phyloP scores from a whole-genome alignment of 129 eudicot genomes.

The Calendula officinalis region DNA sequence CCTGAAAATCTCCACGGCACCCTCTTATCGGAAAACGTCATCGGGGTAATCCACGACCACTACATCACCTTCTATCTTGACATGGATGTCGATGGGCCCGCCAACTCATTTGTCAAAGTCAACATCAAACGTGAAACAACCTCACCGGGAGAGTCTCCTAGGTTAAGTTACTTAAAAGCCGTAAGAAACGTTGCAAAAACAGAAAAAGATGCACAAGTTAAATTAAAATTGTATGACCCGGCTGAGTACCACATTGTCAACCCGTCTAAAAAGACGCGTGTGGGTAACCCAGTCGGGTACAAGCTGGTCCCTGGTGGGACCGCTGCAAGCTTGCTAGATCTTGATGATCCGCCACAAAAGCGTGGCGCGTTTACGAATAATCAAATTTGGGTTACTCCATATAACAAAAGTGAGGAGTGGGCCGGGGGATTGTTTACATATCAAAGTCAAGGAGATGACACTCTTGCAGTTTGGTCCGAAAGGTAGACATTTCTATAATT shows the following conservation, averaged over 20 bases:
- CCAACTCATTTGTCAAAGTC: constrained; percentile 90
- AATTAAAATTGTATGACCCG: constrained; percentile 82
- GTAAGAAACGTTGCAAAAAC: constrained; percentile 78
- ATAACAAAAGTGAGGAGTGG: constrained; percentile 86
- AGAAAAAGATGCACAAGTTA: constrained; percentile 87
- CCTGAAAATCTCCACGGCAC: constrained; percentile 69
- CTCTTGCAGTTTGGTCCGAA: constrained; percentile 85
- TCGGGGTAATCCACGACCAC: constrained; percentile 97
- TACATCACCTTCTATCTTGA: constrained; percentile 88
- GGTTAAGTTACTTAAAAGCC: constrained; percentile 79
- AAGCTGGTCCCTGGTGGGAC: constrained; percentile 93
- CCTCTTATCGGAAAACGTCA: constrained; percentile 88
- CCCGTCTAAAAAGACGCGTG: constrained; percentile 67
- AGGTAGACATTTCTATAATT: constrained; percentile 39
- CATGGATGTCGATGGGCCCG: constrained; percentile 86
- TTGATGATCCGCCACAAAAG: constrained; percentile 85
- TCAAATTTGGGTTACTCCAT: constrained; percentile 98
- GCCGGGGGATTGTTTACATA: constrained; percentile 91
- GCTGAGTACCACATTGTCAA: constrained; percentile 80
- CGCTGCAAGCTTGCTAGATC: constrained; percentile 82
- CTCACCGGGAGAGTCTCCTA: constrained; percentile 64
- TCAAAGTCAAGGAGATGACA: constrained; percentile 88
- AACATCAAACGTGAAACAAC: constrained; percentile 61
- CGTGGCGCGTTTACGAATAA: constrained; percentile 92
- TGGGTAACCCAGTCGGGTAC: constrained; percentile 94